Evolutionary conservation across 371 early-diverging fungal genomes (phyloP).

Genomic region (Mucor plumbeus): DNA sequence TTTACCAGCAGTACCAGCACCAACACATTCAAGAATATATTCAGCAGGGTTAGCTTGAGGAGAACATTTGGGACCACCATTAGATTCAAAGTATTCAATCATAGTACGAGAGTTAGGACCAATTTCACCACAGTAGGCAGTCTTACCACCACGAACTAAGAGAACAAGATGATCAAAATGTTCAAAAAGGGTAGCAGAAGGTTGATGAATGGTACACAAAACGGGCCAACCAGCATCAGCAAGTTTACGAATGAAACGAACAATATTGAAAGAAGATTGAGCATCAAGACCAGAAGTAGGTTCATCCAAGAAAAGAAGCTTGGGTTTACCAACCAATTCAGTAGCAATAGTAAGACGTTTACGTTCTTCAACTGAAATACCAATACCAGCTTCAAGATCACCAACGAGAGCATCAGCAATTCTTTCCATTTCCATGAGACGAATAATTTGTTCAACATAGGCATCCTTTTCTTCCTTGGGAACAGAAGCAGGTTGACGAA

Average conservation of each 20-base stretch:
- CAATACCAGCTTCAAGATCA: constrained; percentile 62
- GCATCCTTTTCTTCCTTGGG: constrained; percentile 67
- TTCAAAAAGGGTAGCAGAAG: constrained; percentile 80
- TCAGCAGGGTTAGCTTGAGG: constrained; percentile 73
- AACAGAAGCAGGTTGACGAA: constrained; percentile 69
- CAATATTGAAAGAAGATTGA: constrained; percentile 73
- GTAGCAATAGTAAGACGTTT: constrained; percentile 72
- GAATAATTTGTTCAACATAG: constrained; percentile 74
- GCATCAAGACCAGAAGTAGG: constrained; percentile 84
- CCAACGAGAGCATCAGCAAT: constrained; percentile 68
- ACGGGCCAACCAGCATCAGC: constrained; percentile 71
- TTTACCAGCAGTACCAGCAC: constrained; percentile 64
- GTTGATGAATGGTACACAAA: constrained; percentile 90
- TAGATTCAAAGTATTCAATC: constrained; percentile 69
- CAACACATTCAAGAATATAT: constrained; percentile 71
- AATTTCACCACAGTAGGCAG: constrained; percentile 82
- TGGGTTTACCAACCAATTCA: constrained; percentile 79
- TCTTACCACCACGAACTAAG: constrained; percentile 79
- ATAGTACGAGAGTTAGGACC: constrained; percentile 59
- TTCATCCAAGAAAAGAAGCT: constrained; percentile 85
- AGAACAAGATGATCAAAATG: constrained; percentile 83
- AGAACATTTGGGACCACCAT: constrained; percentile 65
- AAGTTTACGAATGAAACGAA: constrained; percentile 74
- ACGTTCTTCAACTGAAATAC: constrained; percentile 70
- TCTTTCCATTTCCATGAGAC: constrained; percentile 67